phyloP scores from a whole-genome alignment of 176 grass and related monocot species.

The Phyllostachys edulis region DNA sequence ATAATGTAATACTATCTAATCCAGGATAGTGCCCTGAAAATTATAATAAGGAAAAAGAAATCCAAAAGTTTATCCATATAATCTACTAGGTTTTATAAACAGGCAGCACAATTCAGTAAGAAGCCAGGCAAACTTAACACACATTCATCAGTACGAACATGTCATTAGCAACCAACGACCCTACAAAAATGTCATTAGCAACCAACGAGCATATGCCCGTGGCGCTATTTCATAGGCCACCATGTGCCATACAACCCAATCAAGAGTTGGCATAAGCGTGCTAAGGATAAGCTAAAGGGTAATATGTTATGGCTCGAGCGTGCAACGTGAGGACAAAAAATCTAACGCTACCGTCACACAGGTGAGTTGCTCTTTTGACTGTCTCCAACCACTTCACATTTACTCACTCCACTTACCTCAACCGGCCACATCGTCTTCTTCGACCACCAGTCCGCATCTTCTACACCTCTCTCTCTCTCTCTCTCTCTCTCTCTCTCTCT shows the following conservation, averaged over 20 bases:
- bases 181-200: slow-evolving; percentile 3
- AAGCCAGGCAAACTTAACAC: background rate
- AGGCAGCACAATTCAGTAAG: background rate
- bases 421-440: too few relatives aligned
- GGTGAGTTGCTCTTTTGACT: too few relatives aligned
- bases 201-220: slow-evolving; percentile 24
- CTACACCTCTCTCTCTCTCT: too few relatives aligned
- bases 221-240: slow-evolving; percentile 34
- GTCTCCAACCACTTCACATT: too few relatives aligned
- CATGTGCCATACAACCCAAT: slow-evolving; percentile 29
- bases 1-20: background rate
- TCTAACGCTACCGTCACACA: too few relatives aligned
- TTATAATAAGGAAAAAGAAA: background rate
- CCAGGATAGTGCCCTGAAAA: background rate
- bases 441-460: too few relatives aligned
- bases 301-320: too few relatives aligned
- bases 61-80: background rate
- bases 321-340: too few relatives aligned
- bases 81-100: background rate
- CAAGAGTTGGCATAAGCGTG: slow-evolving; percentile 40
- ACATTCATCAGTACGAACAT: slow-evolving; percentile 11
- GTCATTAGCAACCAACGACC: background rate
- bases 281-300: slow-evolving; percentile 38
- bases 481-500: too few relatives aligned
- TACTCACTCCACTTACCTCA: too few relatives aligned